Percentiles rank a stretch among this genome's conserved stretches.
These are phyloP conservation scores for Globisporangium barbulae DNA, from an alignment of 352 stramenopile genomes.

Conservation along the genomic window DNA sequence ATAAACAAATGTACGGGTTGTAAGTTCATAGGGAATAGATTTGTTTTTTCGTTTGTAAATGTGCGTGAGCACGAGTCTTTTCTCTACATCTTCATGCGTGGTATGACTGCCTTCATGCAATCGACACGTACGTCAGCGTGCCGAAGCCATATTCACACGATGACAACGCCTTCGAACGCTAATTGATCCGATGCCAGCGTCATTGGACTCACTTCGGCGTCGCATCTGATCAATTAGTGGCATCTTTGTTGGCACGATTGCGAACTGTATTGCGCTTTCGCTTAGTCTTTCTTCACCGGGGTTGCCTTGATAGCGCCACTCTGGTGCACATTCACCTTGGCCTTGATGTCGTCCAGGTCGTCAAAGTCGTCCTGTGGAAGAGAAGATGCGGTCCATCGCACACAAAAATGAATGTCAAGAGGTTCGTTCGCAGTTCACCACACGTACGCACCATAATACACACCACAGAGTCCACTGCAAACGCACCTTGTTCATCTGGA, in stretches of 20 bases:
- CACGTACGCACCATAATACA: neutral
- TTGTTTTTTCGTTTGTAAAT: slow-evolving; percentile 8
- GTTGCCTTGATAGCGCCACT: slow-evolving; percentile 68
- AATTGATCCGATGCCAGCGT: no score
- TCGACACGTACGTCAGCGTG: neutral
- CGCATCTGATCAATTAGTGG: neutral
- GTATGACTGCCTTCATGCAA: neutral
- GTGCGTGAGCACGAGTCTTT: neutral
- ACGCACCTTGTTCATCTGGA: slow-evolving; percentile 76
- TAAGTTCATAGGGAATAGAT: slow-evolving; percentile 11
- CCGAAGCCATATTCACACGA: neutral
- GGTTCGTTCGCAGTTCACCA: neutral
- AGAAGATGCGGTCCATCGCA: neutral
- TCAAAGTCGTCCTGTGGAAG: slow-evolving; percentile 71
- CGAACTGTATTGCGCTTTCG: neutral
- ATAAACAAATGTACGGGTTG: neutral
- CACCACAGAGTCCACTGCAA: neutral
- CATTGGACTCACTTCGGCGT: neutral
- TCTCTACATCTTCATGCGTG: neutral
- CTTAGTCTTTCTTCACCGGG: slow-evolving; percentile 49
- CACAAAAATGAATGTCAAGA: neutral
- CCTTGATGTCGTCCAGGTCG: slow-evolving; percentile 58
- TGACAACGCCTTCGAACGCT: neutral
- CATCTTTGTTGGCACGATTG: no score
- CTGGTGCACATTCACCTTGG: slow-evolving; percentile 79